Conservation (phyloP, 495 filamentous ascomycete species). For the Aspergillus diversus region DNA sequence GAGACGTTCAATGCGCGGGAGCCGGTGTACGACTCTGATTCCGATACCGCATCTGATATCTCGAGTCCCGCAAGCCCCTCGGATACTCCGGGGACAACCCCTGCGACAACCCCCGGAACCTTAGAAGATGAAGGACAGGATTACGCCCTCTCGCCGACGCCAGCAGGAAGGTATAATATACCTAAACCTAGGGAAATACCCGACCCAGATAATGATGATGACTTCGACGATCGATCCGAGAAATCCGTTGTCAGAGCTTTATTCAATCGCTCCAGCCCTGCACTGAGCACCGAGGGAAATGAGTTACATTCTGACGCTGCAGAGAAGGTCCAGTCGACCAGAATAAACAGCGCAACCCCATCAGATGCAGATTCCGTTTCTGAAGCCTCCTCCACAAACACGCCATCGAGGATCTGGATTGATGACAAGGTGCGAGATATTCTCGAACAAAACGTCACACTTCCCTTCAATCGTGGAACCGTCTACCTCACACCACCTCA, state of each 20-base stretch:
- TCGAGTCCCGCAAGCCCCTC: neutral
- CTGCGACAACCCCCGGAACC: neutral
- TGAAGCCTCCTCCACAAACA: neutral
- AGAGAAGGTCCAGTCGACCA: neutral
- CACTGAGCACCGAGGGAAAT: neutral
- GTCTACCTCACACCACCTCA: neutral
- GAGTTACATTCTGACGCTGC: neutral
- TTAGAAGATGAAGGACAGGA: neutral
- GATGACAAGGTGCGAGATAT: neutral
- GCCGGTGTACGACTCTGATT: neutral
- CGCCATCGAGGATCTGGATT: neutral
- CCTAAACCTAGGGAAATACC: neutral
- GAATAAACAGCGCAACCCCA: neutral
- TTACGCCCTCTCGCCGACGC: neutral
- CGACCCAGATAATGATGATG: neutral
- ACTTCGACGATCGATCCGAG: neutral
- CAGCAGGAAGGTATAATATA: neutral
- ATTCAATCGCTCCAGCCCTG: neutral
- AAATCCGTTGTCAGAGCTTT: neutral
- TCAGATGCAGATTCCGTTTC: neutral
- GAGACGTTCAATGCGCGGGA: neutral
- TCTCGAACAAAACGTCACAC: neutral
- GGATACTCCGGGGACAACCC: neutral
- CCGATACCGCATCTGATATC: neutral
- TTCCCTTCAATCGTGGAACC: neutral